Base-by-base conservation (phyloP, 1,284 basidiomycete species). In the Pseudozyma pruni region DNA sequence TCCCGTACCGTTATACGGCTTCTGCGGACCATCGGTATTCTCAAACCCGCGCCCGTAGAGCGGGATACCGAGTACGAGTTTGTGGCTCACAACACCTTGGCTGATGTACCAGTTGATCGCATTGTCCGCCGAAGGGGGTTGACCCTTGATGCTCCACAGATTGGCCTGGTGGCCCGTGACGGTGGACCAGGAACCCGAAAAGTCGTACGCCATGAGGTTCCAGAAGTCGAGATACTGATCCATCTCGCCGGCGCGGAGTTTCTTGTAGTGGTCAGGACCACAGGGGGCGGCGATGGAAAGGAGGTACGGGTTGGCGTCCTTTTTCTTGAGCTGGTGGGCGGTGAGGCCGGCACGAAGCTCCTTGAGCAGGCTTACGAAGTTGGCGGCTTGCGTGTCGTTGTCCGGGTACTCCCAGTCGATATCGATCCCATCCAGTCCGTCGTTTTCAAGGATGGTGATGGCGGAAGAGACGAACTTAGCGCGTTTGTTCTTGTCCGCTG, bases 331-430 rank as follows among this genome's bases (percentile, higher is more conserved):
- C 2, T 89, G 88, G 76, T 91, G 90, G 22, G 84, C 83, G 78
- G 94, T 90, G 49, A 94, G 83, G 1, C 85, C 90, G 8, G 84
- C 72, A 43, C 92, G 85, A 56, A 93, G 85, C 77, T 91, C 91
- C 59, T 84, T 86, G 54, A 94, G 84, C 11, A 94, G 84, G 16
- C 86, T 86, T 1, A 89, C 87, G 77, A 91, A 93, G 11, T 91
- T 91, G 33, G 78, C 81, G 0, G 91, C 91, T 78, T 93, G 89
- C 5, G 85, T 84, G 17, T 87, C 86, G 71, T 90, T 88, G 37
- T 86, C 84, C 0, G 92, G 92, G 78, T 92, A 94, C 79, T 94
- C 92, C 78, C 93, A 93, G 83, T 93, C 92, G 25, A 93, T 66
- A 45, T 81, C 80, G 31, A 83, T 86, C 44, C 93, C 93, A 72